A percentile compares a stretch with the other conserved stretches of the same genome.
Evolutionary conservation across 345 rosid genomes (phyloP).

Genomic region (Mallotus nudiflorus): DNA sequence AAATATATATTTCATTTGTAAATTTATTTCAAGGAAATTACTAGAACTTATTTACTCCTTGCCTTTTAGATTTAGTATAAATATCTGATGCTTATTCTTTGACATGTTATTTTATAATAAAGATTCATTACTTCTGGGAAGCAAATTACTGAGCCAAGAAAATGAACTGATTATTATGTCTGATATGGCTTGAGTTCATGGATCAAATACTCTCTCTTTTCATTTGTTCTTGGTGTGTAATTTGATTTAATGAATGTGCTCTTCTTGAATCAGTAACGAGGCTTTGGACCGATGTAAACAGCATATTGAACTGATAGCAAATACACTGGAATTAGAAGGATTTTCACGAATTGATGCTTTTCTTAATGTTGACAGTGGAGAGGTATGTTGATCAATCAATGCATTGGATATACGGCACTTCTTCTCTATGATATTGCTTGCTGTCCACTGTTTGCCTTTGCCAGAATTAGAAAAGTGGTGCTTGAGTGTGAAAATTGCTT

Average conservation of each 20-base stretch:
- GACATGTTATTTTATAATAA: too few species aligned
- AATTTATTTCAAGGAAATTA: not conserved
- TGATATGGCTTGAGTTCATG: not conserved
- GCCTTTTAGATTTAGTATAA: not conserved
- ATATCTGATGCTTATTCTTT: not conserved
- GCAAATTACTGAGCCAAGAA: too few species aligned
- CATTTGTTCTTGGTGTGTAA: not conserved
- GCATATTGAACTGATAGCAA: slow-evolving; percentile 70
- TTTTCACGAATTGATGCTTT: slow-evolving; percentile 94
- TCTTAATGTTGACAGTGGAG: slow-evolving; percentile 84
- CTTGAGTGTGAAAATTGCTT: too few species aligned
- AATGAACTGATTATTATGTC: too few species aligned
- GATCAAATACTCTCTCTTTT: not conserved
- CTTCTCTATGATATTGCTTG: too few species aligned
- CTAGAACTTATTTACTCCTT: not conserved
- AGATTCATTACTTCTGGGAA: too few species aligned
- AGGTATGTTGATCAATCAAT: slow-evolving; percentile 46
- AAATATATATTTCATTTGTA: not conserved
- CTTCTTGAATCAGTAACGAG: slow-evolving; percentile 49
- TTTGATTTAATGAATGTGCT: slow-evolving; percentile 4
- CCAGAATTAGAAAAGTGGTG: slow-evolving; percentile 1
- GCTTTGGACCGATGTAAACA: slow-evolving; percentile 71
- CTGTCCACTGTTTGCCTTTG: not conserved
- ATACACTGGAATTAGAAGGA: slow-evolving; percentile 74
- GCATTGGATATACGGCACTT: not conserved